phyloP scores from a whole-genome alignment of 140 eudicot genomes.

The Stevia rebaudiana region DNA sequence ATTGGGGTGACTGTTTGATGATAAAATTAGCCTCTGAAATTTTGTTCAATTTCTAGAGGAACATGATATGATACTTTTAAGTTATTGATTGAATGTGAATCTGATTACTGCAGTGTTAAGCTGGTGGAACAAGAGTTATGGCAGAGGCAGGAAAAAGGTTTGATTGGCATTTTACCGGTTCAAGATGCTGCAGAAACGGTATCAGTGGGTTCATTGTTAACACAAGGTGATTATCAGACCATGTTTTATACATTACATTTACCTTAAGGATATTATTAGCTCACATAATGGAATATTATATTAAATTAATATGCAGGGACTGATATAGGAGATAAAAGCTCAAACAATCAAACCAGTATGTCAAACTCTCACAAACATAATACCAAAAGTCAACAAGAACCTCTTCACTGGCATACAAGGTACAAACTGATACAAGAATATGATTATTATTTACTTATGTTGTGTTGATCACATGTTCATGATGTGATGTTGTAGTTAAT shows the following conservation, averaged over 20 bases:
- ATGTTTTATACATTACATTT: background rate
- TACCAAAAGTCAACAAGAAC: slow-evolving; percentile 76
- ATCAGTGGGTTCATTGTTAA: slow-evolving; percentile 48
- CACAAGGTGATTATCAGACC: slow-evolving; percentile 44
- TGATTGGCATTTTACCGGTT: slow-evolving; percentile 89
- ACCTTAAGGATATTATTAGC: background rate
- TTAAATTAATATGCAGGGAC: slow-evolving; percentile 29
- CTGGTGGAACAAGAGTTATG: slow-evolving; percentile 95
- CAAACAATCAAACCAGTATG: slow-evolving; percentile 41
- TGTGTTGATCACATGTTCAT: slow-evolving; percentile 7
- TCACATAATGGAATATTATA: background rate
- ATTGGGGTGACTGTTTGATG: slow-evolving; percentile 2
- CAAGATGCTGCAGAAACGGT: slow-evolving; percentile 75
- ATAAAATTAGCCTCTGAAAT: background rate
- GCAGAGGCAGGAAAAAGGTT: slow-evolving; percentile 98
- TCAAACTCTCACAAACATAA: slow-evolving; percentile 56
- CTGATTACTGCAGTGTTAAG: slow-evolving; percentile 58
- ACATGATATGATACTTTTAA: slow-evolving; percentile 1
- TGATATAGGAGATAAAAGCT: slow-evolving; percentile 52
- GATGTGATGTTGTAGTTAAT: slow-evolving; percentile 9
- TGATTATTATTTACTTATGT: background rate
- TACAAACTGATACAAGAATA: slow-evolving; percentile 16
- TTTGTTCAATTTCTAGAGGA: background rate
- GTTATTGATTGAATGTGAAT: background rate
- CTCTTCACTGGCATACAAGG: slow-evolving; percentile 95